A percentile compares a stretch with the other conserved stretches of the same genome.
Evolutionary conservation across 306 rosid species (phyloP).

Genomic region (Crotalaria pallida): DNA sequence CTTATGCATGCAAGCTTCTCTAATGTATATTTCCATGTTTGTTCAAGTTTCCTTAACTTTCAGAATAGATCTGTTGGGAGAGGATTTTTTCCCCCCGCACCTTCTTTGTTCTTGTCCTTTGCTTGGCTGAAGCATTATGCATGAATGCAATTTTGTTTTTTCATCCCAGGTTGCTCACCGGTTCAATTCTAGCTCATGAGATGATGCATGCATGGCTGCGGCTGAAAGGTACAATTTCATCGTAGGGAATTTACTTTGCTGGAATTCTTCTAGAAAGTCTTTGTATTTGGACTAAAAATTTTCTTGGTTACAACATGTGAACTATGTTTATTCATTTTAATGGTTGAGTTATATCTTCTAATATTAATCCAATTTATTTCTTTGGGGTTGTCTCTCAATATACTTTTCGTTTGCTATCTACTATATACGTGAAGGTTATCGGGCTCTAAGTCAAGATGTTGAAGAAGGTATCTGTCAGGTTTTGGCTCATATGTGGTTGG

Average conservation of each 20-base stretch:
- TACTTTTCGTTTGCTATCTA: background rate
- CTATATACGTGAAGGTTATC: constrained; percentile 60
- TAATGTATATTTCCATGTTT: background rate
- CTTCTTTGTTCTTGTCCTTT: background rate
- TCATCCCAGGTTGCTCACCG: constrained; percentile 71
- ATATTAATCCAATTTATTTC: constrained; percentile 2
- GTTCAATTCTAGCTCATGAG: constrained; percentile 95
- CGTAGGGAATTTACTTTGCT: background rate
- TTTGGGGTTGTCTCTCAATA: background rate
- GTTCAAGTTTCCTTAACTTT: background rate
- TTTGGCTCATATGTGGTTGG: constrained; percentile 95
- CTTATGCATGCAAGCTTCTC: background rate
- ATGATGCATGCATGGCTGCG: constrained; percentile 99
- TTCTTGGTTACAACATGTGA: constrained; percentile 7
- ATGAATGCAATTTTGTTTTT: constrained; percentile 41
- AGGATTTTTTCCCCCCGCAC: background rate
- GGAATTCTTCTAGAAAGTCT: background rate
- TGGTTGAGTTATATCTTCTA: background rate
- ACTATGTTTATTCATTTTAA: constrained; percentile 1
- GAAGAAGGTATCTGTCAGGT: constrained; percentile 99
- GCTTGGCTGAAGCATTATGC: constrained; percentile 22
- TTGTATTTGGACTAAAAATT: constrained; percentile 4
- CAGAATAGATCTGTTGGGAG: background rate
- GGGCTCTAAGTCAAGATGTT: constrained; percentile 80
- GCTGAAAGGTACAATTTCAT: constrained; percentile 54